Conservation (phyloP, 2,329 filamentous ascomycete species). For the Curvularia spicifera region DNA sequence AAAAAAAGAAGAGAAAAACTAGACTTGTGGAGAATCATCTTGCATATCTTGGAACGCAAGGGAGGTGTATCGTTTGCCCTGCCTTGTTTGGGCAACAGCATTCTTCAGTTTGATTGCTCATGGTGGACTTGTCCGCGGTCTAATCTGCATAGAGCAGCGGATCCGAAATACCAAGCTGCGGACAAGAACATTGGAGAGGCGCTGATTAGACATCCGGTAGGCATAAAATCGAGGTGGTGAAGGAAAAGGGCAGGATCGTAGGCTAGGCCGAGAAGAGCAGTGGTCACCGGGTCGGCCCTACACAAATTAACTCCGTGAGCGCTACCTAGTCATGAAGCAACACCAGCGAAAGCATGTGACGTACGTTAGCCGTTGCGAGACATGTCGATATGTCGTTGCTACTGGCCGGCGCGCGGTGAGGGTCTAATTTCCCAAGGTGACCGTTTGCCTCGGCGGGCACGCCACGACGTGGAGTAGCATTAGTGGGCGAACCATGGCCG, state of each 20-base stretch:
- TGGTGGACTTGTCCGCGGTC: not conserved
- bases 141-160: not conserved
- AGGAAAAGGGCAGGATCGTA: slow-evolving; percentile 16
- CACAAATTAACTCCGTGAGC: slow-evolving; percentile 28
- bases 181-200: not conserved
- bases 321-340: slow-evolving; percentile 27
- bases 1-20: not conserved
- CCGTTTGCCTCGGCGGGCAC: slow-evolving; percentile 9
- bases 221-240: slow-evolving; percentile 3
- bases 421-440: slow-evolving; percentile 8
- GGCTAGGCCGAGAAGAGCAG: slow-evolving; percentile 34
- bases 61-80: not conserved
- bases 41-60: not conserved
- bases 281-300: slow-evolving; percentile 43
- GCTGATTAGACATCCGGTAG: not conserved
- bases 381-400: slow-evolving; percentile 7
- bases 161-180: not conserved
- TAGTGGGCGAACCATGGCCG: slow-evolving; percentile 20
- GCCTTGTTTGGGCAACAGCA: not conserved
- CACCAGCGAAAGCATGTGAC: slow-evolving; percentile 38
- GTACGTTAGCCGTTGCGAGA: slow-evolving; percentile 12
- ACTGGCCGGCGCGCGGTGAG: slow-evolving; percentile 8
- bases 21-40: slow-evolving; percentile 1
- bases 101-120: not conserved
- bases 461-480: slow-evolving; percentile 18